Evolutionary conservation across 768 basidiomycete species (phyloP).

Genomic region (Pholiota molesta): DNA sequence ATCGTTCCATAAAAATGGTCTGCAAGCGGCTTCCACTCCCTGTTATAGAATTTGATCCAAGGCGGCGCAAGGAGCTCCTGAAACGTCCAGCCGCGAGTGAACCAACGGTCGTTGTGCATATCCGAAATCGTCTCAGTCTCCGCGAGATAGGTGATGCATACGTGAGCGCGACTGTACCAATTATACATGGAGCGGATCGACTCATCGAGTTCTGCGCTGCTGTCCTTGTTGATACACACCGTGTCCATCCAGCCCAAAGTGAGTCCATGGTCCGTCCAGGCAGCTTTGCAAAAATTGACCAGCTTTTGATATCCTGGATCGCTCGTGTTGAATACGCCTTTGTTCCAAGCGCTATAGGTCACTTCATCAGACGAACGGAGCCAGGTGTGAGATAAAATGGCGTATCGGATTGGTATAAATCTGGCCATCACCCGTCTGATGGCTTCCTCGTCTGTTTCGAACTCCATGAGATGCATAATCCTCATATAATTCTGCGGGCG

Average conservation of each 20-base stretch:
- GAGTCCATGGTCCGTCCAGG: neutral
- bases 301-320: neutral
- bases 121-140: neutral
- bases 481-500: too few species aligned
- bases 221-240: slow-evolving; percentile 5
- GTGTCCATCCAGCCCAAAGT: neutral
- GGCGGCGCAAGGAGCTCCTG: slow-evolving; percentile 1
- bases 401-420: too few species aligned
- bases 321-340: neutral
- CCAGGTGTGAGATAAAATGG: slow-evolving; percentile 2
- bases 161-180: neutral
- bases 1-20: too few species aligned
- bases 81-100: slow-evolving; percentile 2
- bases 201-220: slow-evolving; percentile 4
- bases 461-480: too few species aligned
- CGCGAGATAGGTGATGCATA: neutral
- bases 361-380: neutral
- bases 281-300: neutral
- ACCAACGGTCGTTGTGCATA: neutral
- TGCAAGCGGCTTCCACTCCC: too few species aligned
- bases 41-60: neutral
- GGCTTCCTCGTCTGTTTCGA: too few species aligned
- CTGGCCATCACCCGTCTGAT: too few species aligned
- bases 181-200: neutral
- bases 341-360: neutral